These are phyloP conservation scores for Penicillium palitans DNA, from an alignment of 2,329 filamentous ascomycete species.

Conservation along the genomic window DNA sequence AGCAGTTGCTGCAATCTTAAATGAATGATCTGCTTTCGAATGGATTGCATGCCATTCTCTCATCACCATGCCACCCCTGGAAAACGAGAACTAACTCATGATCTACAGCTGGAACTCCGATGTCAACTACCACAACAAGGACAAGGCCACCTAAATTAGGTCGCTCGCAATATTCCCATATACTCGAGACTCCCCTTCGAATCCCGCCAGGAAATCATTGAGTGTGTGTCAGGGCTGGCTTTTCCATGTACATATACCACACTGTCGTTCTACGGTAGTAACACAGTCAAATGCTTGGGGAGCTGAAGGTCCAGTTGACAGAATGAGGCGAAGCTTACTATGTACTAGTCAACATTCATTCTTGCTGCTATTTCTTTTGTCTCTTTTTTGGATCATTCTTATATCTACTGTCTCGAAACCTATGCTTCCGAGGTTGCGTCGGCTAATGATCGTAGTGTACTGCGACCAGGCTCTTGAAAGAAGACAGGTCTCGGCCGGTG, in stretches of 20 bases:
- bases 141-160: conserved; percentile 58
- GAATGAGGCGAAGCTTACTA: conserved; percentile 23
- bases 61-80: background rate
- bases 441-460: background rate
- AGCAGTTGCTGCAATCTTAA: background rate
- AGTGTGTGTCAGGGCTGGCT: conserved; percentile 11
- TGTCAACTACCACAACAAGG: conserved; percentile 97
- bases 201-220: conserved; percentile 6
- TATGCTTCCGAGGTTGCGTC: background rate
- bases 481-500: background rate
- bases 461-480: background rate
- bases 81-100: conserved; percentile 19
- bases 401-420: background rate
- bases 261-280: conserved; percentile 16
- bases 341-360: conserved; percentile 15
- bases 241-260: conserved; percentile 37
- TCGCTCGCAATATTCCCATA: background rate
- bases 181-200: conserved; percentile 2
- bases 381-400: background rate
- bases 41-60: background rate
- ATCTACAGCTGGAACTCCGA: conserved; percentile 78
- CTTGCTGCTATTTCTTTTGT: conserved; percentile 20
- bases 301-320: conserved; percentile 20
- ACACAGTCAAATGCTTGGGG: conserved; percentile 15
- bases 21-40: background rate